phyloP scores from a whole-genome alignment of 2,329 filamentous ascomycete genomes.

The Colletotrichum euphorbiae region DNA sequence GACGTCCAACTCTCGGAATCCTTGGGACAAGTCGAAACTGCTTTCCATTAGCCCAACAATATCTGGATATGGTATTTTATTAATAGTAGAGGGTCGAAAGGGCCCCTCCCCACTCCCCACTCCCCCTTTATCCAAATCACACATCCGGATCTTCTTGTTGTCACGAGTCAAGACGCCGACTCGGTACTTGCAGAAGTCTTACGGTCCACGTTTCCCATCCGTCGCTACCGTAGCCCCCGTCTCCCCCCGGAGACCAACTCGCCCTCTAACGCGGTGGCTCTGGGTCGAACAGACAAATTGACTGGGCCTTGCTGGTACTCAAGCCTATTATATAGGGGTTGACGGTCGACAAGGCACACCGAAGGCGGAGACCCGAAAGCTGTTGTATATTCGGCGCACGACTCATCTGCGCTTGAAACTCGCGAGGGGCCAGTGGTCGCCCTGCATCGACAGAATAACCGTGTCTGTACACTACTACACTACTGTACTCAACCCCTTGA shows the following conservation, averaged over 20 bases:
- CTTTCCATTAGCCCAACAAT: neutral
- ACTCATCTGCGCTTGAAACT: constrained; percentile 35
- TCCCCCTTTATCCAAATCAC: neutral
- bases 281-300: constrained; percentile 23
- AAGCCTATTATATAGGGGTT: neutral
- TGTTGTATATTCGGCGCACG: constrained; percentile 26
- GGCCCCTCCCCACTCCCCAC: too few species aligned
- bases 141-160: neutral
- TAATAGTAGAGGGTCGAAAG: neutral
- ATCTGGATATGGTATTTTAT: constrained; percentile 7
- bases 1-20: neutral
- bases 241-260: constrained; percentile 22
- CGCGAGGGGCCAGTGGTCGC: neutral
- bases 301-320: constrained; percentile 15
- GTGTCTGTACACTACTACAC: neutral
- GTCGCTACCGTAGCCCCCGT: constrained; percentile 16
- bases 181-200: constrained; percentile 15
- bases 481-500: neutral
- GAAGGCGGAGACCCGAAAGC: constrained; percentile 21
- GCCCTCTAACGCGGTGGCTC: neutral
- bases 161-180: constrained; percentile 29
- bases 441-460: constrained; percentile 3
- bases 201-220: constrained; percentile 5
- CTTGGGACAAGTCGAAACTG: neutral
- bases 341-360: neutral